Conservation (phyloP, 805 yeast genomes). For the Zygotorulaspora danielsina region DNA sequence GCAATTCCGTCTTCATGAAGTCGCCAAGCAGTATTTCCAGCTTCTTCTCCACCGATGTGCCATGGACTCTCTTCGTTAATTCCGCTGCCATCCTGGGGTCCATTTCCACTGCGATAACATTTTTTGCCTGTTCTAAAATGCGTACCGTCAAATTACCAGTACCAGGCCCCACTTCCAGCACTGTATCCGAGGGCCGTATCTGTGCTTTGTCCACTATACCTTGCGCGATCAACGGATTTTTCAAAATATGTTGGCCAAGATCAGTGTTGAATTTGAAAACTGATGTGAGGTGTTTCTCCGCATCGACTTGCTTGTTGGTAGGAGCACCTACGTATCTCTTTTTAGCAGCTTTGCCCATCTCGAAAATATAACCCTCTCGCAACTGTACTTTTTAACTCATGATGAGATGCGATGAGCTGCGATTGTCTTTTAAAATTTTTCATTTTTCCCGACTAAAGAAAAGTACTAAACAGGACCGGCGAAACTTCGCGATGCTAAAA, state of each 20-base stretch:
- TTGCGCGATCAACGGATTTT: constrained; percentile 94
- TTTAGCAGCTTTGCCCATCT: constrained; percentile 61
- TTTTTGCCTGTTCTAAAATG: constrained; percentile 85
- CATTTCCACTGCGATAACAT: constrained; percentile 96
- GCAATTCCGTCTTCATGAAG: constrained; percentile 91
- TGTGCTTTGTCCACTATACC: constrained; percentile 97
- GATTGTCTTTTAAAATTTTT: constrained; percentile 10
- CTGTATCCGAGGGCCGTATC: constrained; percentile 86
- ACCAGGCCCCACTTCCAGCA: constrained; percentile 98
- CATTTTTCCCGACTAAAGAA: background rate
- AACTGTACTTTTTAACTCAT: background rate
- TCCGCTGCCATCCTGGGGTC: constrained; percentile 99
- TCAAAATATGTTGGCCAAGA: constrained; percentile 93
- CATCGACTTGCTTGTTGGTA: constrained; percentile 56
- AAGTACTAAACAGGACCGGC: no score
- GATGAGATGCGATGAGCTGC: constrained; percentile 13
- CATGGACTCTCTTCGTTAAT: constrained; percentile 93
- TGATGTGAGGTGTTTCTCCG: constrained; percentile 60
- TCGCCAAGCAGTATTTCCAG: constrained; percentile 91
- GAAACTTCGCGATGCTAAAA: background rate
- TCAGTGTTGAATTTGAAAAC: constrained; percentile 97
- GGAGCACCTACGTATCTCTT: constrained; percentile 58
- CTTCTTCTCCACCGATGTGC: constrained; percentile 89
- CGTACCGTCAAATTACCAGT: constrained; percentile 95
- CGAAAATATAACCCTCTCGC: no score